Evolutionary conservation across 805 yeast genomes (phyloP), one percentile per base, ranked within the genome.

Genomic region (Candida sonorensis): DNA sequence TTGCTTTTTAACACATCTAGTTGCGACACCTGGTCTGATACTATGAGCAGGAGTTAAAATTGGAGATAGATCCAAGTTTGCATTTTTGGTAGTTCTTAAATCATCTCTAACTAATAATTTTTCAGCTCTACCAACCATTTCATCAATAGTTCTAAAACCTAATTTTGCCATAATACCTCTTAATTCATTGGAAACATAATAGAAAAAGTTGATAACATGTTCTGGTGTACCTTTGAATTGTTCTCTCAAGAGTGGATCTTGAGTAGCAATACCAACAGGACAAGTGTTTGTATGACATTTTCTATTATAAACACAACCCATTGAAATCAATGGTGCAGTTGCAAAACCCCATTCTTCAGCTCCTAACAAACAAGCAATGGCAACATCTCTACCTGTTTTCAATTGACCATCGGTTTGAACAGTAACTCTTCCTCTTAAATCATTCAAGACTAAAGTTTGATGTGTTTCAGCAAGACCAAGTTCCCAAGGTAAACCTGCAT

Each of bases 271-370:
- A 64, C 98, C 98, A 30, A 90, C 98, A 18, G 98, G 96, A 63
- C 98, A 90, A 24, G 95, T 76, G 65, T 85, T 84, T 38, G 84
- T 67, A 59, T 90, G 97, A 57, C 97, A 85, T 68, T 82, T 85
- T 64, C 95, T 75, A 83, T 88, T 81, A 85, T 87, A 80, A 57
- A 90, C 82, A 69, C 98, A 90, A 41, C 97, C 97, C 88, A 90
- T 76, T 21, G 97, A 92, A 50, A 90, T 88, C 57, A 90, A 73
- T 26, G 98, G 97, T 44, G 96, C 80, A 17, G 98, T 90, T 18
- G 98, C 98, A 55, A 92, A 81, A 19, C 97, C 96, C 82, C 94
- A 92, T 57, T 92, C 95, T 62, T 90, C 98, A 35, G 98, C 98
- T 61, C 98, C 98, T 20, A 90, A 69, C 55, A 90, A 67, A 58